Base-by-base conservation (phyloP, 495 filamentous ascomycete species). In the Tuber melanosporum region DNA sequence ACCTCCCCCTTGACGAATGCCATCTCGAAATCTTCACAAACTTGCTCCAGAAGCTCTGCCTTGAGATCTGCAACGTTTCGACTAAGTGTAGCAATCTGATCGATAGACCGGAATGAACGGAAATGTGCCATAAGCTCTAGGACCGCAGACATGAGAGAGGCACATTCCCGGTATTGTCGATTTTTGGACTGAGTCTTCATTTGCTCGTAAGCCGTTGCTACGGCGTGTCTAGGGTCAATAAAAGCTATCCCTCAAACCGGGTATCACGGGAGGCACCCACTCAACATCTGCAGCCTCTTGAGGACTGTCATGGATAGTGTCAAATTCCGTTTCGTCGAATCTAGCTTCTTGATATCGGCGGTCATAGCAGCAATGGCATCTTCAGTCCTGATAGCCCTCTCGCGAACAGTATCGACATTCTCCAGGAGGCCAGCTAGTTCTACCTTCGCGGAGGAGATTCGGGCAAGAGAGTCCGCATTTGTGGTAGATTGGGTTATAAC, bases 51-150 rank as follows among this genome's bases (percentile, higher is more conserved):
- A 45, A 99, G 86, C 84, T 98, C 95, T 62, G 95, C 87, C 85
- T 98, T 97, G 74, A 99, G 88, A 78, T 99, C 95, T 39, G 94
- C 92, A 49, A 99, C 95, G 82, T 97, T 97, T 69, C 93, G 90
- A 82, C 93, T 94, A 47, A 99, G 89, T 5, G 93, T 92, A 26
- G 95, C 95, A 79, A 99, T 98, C 87, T 99, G 95, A 83, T 98
- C 94, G 66, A 99, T 98, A 75, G 93, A 96, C 75, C 96, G 89
- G 84, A 98, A 98, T 82, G 93, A 95, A 84, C 97, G 97, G 89
- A 99, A 99, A 86, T 99, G 94, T 75, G 92, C 92, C 94, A 98
- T 97, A 45, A 99, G 90, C 88, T 99, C 95, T 77, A 98, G 90
- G 57, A 99, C 95, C 7, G 96, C 95, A 84, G 97, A 93, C 74